A percentile compares a stretch with the other conserved stretches of the same genome.
Evolutionary conservation across 148 eudicot species (phyloP).

Genomic region (Rhododendron simsii): DNA sequence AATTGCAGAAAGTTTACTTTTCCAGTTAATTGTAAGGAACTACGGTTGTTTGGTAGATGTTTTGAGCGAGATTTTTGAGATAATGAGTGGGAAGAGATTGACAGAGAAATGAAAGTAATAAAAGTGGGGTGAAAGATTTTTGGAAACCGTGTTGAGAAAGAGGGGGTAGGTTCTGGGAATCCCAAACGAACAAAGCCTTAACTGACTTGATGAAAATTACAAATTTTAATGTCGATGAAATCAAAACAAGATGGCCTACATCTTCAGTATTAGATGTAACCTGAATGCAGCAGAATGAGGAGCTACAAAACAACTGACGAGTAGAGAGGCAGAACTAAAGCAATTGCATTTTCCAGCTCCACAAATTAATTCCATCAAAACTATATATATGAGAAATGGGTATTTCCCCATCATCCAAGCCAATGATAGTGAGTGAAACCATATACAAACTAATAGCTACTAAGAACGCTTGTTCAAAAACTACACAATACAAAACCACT

Average conservation of each 20-base stretch:
- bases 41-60: not conserved
- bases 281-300: not conserved
- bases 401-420: not conserved
- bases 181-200: too few species aligned
- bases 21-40: not conserved
- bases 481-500: slow-evolving; percentile 1
- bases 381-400: not conserved
- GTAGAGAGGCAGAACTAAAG: not conserved
- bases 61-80: too few species aligned
- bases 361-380: not conserved
- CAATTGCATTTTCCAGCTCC: not conserved
- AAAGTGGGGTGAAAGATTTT: too few species aligned
- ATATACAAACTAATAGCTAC: slow-evolving; percentile 2
- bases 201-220: too few species aligned
- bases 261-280: not conserved
- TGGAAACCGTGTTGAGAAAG: too few species aligned
- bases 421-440: not conserved
- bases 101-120: too few species aligned
- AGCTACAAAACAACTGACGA: not conserved
- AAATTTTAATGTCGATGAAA: not conserved
- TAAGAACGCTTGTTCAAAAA: not conserved
- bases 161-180: too few species aligned
- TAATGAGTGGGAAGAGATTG: too few species aligned
- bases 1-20: not conserved
- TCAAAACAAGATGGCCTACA: not conserved